A percentile compares a stretch with the other conserved stretches of the same genome.
These are phyloP conservation scores for Akebia trifoliata DNA, from an alignment of 164 flowering plant genomes.

Conservation along the genomic window DNA sequence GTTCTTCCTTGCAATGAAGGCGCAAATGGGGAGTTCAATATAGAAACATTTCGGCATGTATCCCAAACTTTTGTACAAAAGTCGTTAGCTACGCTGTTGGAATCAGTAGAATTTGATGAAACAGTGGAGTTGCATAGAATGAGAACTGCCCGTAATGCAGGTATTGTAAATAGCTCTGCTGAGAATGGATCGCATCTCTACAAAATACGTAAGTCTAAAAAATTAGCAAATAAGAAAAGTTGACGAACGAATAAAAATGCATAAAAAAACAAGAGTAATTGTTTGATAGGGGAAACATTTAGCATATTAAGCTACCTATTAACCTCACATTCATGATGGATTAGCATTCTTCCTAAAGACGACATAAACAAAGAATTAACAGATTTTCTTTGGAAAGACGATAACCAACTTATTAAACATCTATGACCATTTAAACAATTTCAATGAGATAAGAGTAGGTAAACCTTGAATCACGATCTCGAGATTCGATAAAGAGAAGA, in stretches of 20 bases:
- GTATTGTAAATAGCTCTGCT: constrained; percentile 51
- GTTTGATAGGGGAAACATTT: background rate
- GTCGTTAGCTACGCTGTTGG: constrained; percentile 29
- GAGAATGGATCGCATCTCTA: constrained; percentile 88
- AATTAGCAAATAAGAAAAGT: background rate
- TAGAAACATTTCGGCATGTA: constrained; percentile 61
- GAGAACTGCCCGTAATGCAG: constrained; percentile 49
- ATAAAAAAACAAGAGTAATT: background rate
- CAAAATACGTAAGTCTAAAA: constrained; percentile 8
- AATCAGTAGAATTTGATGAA: constrained; percentile 39
- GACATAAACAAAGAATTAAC: background rate
- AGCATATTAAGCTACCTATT: background rate
- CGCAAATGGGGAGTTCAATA: constrained; percentile 65
- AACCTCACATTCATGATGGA: background rate
- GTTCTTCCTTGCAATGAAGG: constrained; percentile 52
- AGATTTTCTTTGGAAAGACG: background rate
- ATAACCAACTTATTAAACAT: background rate
- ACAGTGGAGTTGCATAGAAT: constrained; percentile 68
- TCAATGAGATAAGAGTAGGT: background rate
- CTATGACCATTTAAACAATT: background rate
- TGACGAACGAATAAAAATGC: background rate
- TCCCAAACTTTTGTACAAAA: constrained; percentile 78
- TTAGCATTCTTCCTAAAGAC: background rate
- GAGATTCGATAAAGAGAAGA: background rate
- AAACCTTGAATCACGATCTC: background rate